Evolutionary conservation across 2,329 filamentous ascomycete genomes (phyloP).

Genomic region (Ophiostoma ulmi): DNA sequence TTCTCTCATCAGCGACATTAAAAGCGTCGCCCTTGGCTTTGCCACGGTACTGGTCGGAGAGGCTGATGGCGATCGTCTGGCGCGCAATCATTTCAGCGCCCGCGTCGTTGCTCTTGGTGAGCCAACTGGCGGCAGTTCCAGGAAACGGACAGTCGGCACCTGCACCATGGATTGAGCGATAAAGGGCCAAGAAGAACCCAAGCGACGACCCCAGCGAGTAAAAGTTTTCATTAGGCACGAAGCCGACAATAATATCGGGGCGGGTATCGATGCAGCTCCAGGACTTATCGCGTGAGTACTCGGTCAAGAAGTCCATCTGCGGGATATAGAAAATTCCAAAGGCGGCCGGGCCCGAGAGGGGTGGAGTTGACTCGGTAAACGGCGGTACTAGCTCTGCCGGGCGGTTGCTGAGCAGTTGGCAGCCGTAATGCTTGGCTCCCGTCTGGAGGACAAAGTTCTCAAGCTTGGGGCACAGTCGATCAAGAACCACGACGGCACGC

Average conservation of each 20-base stretch:
- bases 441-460: constrained; percentile 40
- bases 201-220: constrained; percentile 41
- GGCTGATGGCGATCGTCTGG: constrained; percentile 38
- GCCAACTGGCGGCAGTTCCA: constrained; percentile 36
- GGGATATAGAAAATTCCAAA: not conserved
- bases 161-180: constrained; percentile 35
- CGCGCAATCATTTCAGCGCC: constrained; percentile 33
- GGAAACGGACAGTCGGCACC: constrained; percentile 39
- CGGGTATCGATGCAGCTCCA: constrained; percentile 44
- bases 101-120: constrained; percentile 40
- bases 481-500: constrained; percentile 37
- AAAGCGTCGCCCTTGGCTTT: constrained; percentile 34
- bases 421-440: constrained; percentile 39
- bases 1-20: constrained; percentile 40
- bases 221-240: constrained; percentile 41
- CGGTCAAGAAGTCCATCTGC: not conserved
- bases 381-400: not conserved
- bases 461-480: constrained; percentile 37
- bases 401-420: constrained; percentile 29
- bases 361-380: not conserved
- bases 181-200: constrained; percentile 37
- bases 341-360: not conserved
- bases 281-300: not conserved
- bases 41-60: constrained; percentile 36
- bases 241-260: constrained; percentile 41